A percentile compares a stretch with the other conserved stretches of the same genome.
Conservation (phyloP, 169 alveolate genomes). For the Cryptosporidium parvum region DNA sequence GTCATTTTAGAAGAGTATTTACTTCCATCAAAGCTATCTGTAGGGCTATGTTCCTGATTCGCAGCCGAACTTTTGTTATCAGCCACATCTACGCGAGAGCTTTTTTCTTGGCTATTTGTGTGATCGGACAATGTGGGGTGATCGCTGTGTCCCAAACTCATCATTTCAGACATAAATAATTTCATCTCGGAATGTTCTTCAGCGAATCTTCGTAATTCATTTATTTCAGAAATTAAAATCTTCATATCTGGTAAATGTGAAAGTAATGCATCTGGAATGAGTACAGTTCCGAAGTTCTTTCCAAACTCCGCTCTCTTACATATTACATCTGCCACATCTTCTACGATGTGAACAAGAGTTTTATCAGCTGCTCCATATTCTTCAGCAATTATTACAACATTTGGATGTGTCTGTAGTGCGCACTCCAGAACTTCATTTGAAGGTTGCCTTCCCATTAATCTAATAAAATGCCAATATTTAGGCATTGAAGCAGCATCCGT, state of each 20-base stretch:
- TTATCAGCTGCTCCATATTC: constrained; percentile 94
- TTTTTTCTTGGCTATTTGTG: constrained; percentile 11
- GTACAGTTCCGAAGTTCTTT: constrained; percentile 95
- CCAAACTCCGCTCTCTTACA: constrained; percentile 93
- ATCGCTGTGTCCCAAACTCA: constrained; percentile 64
- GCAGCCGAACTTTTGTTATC: background rate
- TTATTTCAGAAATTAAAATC: constrained; percentile 90
- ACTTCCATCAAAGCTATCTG: background rate
- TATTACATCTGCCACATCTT: constrained; percentile 95
- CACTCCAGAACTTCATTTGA: constrained; percentile 94
- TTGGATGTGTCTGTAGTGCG: constrained; percentile 98
- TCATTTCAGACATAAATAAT: constrained; percentile 67
- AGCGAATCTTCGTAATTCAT: constrained; percentile 81
- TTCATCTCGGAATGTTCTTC: constrained; percentile 67
- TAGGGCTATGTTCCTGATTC: background rate
- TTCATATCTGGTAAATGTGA: constrained; percentile 94
- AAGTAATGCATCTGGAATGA: constrained; percentile 97
- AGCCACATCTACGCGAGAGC: background rate
- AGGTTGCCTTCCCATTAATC: constrained; percentile 98
- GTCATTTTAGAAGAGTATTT: constrained; percentile 85
- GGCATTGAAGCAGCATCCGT: constrained; percentile 98
- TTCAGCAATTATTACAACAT: constrained; percentile 94
- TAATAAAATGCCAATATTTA: constrained; percentile 97
- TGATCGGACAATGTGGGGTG: constrained; percentile 28
- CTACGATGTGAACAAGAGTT: constrained; percentile 93